Base-by-base conservation (phyloP, 345 rosid species). In the Geranium rotundifolium region DNA sequence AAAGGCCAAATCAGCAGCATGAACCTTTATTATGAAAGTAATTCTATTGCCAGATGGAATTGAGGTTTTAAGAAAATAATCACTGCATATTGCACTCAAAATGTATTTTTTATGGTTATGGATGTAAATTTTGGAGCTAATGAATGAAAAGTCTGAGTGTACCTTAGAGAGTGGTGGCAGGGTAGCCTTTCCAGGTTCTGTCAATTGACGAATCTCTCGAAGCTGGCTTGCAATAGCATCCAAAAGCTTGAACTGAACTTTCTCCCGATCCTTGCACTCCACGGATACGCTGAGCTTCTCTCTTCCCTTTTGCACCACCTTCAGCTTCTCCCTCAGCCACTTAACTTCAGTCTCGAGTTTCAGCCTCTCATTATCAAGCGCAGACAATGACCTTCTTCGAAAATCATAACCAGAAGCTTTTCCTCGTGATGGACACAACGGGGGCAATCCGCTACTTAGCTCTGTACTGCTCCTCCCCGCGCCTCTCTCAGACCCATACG, bases 131-230 rank as follows among this genome's bases (percentile, higher is more conserved):
- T 9, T 46, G 52, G 14, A 46, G 10, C 15, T 46, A 46, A 46
- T 46, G 16, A 46, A 46, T 46, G 52, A 46, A 14, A 46, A 46
- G 52, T 46, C 52, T 14, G 14, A 46, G 3, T 20, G 50, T 49
- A 87, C 91, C 95, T 86, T 84, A 60, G 80, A 71, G 56, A 80
- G 73, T 59, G 64, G 93, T 17, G 65, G 86, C 77, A 82, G 73
- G 46, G 70, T 49, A 18, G 72, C 52, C 52, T 46, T 46, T 12
- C 52, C 52, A 7, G 52, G 65, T 57, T 77, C 82, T 64, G 73
- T 69, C 29, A 71, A 63, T 62, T 67, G 77, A 13, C 69, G 78
- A 63, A 81, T 68, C 69, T 80, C 80, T 70, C 37, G 71, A 71
- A 83, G 79, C 63, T 80, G 81, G 67, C 74, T 74, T 29, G 73